Evolutionary conservation across 2,329 filamentous ascomycete genomes (phyloP).

Genomic region (Sporothrix pallida): DNA sequence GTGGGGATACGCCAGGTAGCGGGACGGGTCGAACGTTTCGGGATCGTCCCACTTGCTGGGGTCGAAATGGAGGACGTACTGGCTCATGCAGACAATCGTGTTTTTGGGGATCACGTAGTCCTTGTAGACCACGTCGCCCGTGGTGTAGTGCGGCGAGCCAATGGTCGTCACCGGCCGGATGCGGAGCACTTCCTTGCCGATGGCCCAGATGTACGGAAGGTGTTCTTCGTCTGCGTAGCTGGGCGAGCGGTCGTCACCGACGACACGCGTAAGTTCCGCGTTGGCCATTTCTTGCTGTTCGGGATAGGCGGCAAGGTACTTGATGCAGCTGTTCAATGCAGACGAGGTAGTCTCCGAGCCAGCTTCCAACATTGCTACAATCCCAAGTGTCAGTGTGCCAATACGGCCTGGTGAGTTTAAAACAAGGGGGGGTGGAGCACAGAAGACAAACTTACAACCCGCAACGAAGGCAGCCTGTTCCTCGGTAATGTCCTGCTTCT

Average conservation of each 20-base stretch:
- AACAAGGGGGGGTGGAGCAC: background rate
- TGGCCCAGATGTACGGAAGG: background rate
- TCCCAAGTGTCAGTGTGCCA: background rate
- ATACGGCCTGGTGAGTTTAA: background rate
- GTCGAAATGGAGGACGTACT: background rate
- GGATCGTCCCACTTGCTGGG: background rate
- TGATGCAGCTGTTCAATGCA: background rate
- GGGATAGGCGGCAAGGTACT: background rate
- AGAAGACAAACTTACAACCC: background rate
- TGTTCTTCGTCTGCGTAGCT: background rate
- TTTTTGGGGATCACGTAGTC: background rate
- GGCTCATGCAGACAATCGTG: slow-evolving; percentile 1
- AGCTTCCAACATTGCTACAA: background rate
- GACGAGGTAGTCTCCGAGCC: background rate
- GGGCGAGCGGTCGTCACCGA: background rate
- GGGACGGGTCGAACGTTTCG: background rate
- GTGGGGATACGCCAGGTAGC: background rate
- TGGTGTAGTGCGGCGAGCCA: background rate
- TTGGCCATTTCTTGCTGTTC: background rate
- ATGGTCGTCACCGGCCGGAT: slow-evolving; percentile 1
- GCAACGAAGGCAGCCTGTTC: background rate
- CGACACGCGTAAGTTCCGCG: background rate
- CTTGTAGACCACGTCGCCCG: background rate
- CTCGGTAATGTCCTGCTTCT: background rate
- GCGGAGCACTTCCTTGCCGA: background rate